Conservation (phyloP, 768 basidiomycete species). For the Pseudohyphozyma bogoriensis region DNA sequence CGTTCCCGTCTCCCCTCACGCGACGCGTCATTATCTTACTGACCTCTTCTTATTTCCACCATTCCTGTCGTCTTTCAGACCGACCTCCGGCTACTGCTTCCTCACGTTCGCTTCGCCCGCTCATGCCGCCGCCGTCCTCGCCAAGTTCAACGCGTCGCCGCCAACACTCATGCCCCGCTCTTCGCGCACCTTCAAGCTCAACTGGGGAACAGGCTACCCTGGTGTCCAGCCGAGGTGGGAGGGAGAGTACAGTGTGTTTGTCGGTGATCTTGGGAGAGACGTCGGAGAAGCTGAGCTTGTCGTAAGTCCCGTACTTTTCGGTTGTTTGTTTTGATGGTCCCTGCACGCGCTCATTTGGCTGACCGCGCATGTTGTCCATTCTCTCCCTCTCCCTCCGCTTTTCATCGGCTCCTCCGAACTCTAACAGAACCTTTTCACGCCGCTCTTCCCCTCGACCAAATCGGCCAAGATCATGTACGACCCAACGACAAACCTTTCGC, state of each 20-base stretch:
- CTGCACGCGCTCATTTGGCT: too few relatives aligned
- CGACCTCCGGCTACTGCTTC: conserved; percentile 77
- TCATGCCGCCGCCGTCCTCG: conserved; percentile 59
- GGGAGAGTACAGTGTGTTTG: conserved; percentile 81
- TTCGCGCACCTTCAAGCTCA: conserved; percentile 58
- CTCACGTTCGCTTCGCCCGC: conserved; percentile 67
- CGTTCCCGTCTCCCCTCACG: not conserved
- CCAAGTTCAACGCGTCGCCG: conserved; percentile 49
- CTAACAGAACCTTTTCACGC: conserved; percentile 49
- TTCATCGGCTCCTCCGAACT: not conserved
- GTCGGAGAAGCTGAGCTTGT: conserved; percentile 94
- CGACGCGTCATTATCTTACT: not conserved
- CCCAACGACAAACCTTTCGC: conserved; percentile 78
- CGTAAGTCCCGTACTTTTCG: conserved; percentile 61
- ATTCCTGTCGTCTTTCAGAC: conserved; percentile 14
- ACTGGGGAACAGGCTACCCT: conserved; percentile 34
- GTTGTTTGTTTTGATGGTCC: not conserved
- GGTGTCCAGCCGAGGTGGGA: conserved; percentile 33
- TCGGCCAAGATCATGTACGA: conserved; percentile 54
- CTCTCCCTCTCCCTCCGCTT: not conserved
- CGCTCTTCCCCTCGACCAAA: conserved; percentile 81
- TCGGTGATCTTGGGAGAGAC: conserved; percentile 85
- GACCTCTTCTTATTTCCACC: conserved; percentile 55
- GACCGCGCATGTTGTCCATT: not conserved
- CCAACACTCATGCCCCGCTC: conserved; percentile 72